phyloP scores from a whole-genome alignment of 768 basidiomycete species.

The Candolleomyces aberdarensis region DNA sequence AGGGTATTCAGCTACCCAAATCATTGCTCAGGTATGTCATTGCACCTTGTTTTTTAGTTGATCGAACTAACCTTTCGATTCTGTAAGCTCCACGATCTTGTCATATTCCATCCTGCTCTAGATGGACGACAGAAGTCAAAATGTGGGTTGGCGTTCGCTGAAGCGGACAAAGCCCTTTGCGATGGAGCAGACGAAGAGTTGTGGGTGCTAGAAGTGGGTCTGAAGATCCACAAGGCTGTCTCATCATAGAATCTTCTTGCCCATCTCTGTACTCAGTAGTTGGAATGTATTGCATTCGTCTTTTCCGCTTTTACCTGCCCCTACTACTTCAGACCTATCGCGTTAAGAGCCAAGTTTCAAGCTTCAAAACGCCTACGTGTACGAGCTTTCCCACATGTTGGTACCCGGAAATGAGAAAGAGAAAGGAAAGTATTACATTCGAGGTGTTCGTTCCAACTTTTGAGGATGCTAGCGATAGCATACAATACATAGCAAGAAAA shows the following conservation, averaged over 20 bases:
- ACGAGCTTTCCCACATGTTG: neutral
- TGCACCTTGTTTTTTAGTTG: neutral
- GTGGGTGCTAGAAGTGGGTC: conserved; percentile 87
- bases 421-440: neutral
- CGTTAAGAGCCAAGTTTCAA: neutral
- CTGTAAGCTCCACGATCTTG: conserved; percentile 81
- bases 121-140: conserved; percentile 76
- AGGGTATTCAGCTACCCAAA: conserved; percentile 90
- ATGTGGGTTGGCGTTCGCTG: conserved; percentile 83
- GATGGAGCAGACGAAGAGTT: conserved; percentile 98
- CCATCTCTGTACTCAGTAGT: too few relatives aligned
- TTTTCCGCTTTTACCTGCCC: neutral
- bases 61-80: neutral
- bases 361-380: neutral
- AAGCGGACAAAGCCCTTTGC: conserved; percentile 93
- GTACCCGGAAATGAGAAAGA: neutral
- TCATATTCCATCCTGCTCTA: conserved; percentile 80
- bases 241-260: conserved; percentile 11
- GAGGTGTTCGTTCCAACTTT: neutral
- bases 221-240: conserved; percentile 71
- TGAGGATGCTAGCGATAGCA: neutral
- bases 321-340: neutral
- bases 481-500: neutral
- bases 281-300: neutral
- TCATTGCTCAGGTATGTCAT: conserved; percentile 75